Evolutionary conservation across 2,329 filamentous ascomycete genomes (phyloP), one percentile per base, ranked within the genome.

Genomic region (Botryotinia narcissicola): DNA sequence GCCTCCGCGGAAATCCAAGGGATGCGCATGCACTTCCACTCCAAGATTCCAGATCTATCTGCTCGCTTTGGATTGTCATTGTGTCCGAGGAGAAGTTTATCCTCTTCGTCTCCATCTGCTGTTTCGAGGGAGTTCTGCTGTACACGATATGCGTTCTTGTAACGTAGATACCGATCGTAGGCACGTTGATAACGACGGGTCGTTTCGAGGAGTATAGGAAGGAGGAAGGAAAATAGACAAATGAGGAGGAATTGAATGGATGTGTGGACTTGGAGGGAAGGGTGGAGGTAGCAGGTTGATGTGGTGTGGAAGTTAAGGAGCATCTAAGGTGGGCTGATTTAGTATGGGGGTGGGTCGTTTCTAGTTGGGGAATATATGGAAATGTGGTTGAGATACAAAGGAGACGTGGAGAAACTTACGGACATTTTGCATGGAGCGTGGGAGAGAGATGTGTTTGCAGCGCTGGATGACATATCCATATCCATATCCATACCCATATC

Each of bases 281-380:
- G 75, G 29, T 70, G 73, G 6, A 78, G 74, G 64, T 78, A 78
- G 61, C 77, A 78, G 10, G 75, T 73, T 37, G 78, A 75, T 64
- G 78, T 75, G 22, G 76, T 78, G 29, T 74, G 67, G 77, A 76
- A 78, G 54, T 78, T 78, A 4, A 78, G 71, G 10, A 78, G 76
- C 77, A 78, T 78, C 78, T 79, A 44, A 10, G 40, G 4, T 4
- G n/a, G 12, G 5, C 16, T 57, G 6, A 25, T 29, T 44, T 9
- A 32, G 40, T 32, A 42, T 20, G 40, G 37, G 1, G 5, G 25
- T 54, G 4, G 25, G 12, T 3, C 48, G 12, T 54, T 16, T n/a
- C 25, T 2, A 16, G 5, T 54, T n/a, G 0, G 25, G 12, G 12
- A n/a, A 54, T n/a, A 7, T n/a, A 46, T 63, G 18, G 35, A n/a